Conservation (phyloP, 2,329 filamentous ascomycete genomes). For the Penicillium sp. region DNA sequence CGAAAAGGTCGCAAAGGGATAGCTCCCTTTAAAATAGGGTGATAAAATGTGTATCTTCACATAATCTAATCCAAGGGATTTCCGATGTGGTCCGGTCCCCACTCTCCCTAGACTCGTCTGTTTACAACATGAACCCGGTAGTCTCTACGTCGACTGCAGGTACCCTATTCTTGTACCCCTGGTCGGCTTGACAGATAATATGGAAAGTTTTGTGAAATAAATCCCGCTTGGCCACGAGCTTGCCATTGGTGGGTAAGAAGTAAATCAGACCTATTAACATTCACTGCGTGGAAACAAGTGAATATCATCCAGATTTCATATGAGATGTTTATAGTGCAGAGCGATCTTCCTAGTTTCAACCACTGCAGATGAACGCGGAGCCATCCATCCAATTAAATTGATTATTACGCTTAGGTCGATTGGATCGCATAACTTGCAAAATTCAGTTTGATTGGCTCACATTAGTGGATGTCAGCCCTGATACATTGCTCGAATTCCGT, state of each 20-base stretch:
- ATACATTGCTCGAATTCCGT: too few species aligned
- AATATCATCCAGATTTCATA: background rate
- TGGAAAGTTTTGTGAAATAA: background rate
- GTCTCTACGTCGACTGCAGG: constrained; percentile 15
- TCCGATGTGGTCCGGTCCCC: background rate
- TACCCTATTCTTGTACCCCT: constrained; percentile 12
- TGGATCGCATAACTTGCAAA: too few species aligned
- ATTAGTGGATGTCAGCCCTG: too few species aligned
- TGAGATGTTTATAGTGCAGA: too few species aligned
- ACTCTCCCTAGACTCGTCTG: constrained; percentile 4
- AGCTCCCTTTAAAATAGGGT: background rate
- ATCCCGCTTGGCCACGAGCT: too few species aligned
- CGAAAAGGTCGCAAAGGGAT: background rate
- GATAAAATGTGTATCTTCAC: background rate
- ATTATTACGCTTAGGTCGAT: too few species aligned
- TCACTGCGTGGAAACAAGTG: background rate
- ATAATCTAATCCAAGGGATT: background rate
- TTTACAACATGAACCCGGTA: constrained; percentile 4
- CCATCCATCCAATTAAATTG: too few species aligned
- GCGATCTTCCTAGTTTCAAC: too few species aligned
- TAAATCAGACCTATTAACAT: background rate
- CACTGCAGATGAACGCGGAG: too few species aligned
- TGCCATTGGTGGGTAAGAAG: background rate
- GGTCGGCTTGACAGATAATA: background rate
- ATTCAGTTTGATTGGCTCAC: too few species aligned